Evolutionary conservation across 306 rosid genomes (phyloP).

Genomic region (Vigna mungo): DNA sequence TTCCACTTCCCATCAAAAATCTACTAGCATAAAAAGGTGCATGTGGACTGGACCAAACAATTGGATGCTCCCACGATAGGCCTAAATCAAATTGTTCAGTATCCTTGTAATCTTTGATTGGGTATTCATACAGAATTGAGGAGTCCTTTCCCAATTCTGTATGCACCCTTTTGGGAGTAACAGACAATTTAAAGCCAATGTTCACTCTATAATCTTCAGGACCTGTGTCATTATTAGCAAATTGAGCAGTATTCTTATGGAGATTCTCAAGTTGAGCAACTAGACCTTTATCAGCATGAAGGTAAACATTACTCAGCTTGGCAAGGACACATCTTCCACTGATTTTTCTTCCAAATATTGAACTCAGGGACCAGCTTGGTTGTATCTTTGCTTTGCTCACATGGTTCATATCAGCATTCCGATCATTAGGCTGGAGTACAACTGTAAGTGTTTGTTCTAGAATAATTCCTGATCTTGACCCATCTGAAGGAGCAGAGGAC

Average conservation of each 20-base stretch:
- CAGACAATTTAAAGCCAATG: slow-evolving; percentile 76
- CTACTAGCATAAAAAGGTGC: slow-evolving; percentile 86
- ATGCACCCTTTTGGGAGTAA: slow-evolving; percentile 65
- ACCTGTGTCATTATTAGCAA: slow-evolving; percentile 42
- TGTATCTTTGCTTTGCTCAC: slow-evolving; percentile 58
- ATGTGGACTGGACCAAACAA: slow-evolving; percentile 76
- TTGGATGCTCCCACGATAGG: slow-evolving; percentile 78
- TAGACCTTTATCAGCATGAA: slow-evolving; percentile 74
- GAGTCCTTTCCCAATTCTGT: slow-evolving; percentile 59
- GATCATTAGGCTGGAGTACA: slow-evolving; percentile 73
- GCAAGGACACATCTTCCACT: slow-evolving; percentile 82
- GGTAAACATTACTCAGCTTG: slow-evolving; percentile 74
- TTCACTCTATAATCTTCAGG: slow-evolving; percentile 55
- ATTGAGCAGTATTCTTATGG: slow-evolving; percentile 51
- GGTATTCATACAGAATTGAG: slow-evolving; percentile 71
- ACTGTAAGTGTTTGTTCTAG: slow-evolving; percentile 91
- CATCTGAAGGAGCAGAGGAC: slow-evolving; percentile 48
- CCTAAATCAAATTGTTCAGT: slow-evolving; percentile 76
- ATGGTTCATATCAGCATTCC: slow-evolving; percentile 41
- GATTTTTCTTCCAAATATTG: slow-evolving; percentile 83
- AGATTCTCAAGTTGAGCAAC: slow-evolving; percentile 62
- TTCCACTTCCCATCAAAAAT: slow-evolving; percentile 92
- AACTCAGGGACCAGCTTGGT: slow-evolving; percentile 90
- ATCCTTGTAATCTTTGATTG: slow-evolving; percentile 58
- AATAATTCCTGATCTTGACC: slow-evolving; percentile 60